Evolutionary conservation across 139 green algal species (phyloP), one percentile per base, ranked within the genome.

Genomic region (Coelastrella sp.): DNA sequence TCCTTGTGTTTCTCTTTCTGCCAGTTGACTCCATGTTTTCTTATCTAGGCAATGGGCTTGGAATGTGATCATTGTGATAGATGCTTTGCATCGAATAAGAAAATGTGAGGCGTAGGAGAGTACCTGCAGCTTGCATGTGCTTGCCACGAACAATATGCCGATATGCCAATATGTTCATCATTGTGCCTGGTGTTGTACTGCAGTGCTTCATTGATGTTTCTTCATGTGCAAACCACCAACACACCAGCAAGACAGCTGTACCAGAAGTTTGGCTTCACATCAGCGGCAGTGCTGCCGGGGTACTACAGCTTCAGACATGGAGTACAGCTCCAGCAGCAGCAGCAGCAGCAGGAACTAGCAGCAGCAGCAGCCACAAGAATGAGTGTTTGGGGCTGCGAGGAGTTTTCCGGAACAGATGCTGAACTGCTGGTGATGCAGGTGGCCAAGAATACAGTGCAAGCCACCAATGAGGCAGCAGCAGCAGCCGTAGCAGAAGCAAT

Each of bases 211-310:
- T 35, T 84, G 37, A 13, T 84, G 60, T 84, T 84, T 66, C 78
- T 84, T 19, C 78, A 84, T 25, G 78, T 84, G 5, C 78, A 84
- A 32, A 48, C 51, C 41, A 84, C 25, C 59, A 84, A 84, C 38
- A 45, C 78, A 0, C 60, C 78, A 19, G 78, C 78, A 2, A n/a
- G 41, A n/a, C 19, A 15, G 4, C 40, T 84, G 40, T 84, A 84
- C 60, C 13, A 53, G 8, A 84, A 84, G 15, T 30, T 30, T 62
- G 78, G 78, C 32, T 84, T 84, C 30, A 37, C 19, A 1, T 13
- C 21, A 84, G 40, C 62, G 30, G 60, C 60, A 25, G 40, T 62
- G 30, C 40, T 84, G 41, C 60, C 35, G 4, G 78, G 40, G 7
- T 84, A 84, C 40, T 84, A 84, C 60, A 84, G 62, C 41, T 34